These are phyloP conservation scores for Leishmania mexicana DNA, from an alignment of 208 protist genomes.

Conservation along the genomic window DNA sequence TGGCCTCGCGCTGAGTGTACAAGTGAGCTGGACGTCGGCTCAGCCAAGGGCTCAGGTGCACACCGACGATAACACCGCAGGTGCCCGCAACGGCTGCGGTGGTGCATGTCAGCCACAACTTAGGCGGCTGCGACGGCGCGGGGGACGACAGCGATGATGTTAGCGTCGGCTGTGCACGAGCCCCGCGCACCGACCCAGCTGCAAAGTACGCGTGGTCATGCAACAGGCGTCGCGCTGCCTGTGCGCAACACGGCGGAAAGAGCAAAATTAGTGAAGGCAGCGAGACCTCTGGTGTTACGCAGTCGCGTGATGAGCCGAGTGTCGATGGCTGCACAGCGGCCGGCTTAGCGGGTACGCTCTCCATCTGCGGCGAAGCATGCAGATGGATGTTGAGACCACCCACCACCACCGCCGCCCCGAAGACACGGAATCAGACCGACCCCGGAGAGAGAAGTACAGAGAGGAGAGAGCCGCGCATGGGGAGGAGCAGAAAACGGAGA, in stretches of 20 bases:
- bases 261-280: background rate
- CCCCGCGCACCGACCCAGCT: background rate
- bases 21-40: background rate
- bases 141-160: background rate
- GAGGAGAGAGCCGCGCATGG: background rate
- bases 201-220: background rate
- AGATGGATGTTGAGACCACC: background rate
- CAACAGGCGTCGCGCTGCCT: background rate
- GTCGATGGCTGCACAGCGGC: background rate
- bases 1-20: slow-evolving; percentile 15
- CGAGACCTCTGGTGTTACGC: background rate
- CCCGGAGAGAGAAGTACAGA: background rate
- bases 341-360: background rate
- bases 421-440: background rate
- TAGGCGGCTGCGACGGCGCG: background rate
- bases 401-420: background rate
- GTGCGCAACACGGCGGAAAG: background rate
- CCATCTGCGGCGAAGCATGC: too few relatives aligned
- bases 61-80: background rate
- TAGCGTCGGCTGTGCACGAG: background rate
- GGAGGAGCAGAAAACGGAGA: background rate
- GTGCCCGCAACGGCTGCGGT: background rate
- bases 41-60: background rate
- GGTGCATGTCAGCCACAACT: background rate
- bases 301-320: background rate